Evolutionary conservation across 2,329 filamentous ascomycete genomes (phyloP).

Genomic region (Botryotinia calthae): DNA sequence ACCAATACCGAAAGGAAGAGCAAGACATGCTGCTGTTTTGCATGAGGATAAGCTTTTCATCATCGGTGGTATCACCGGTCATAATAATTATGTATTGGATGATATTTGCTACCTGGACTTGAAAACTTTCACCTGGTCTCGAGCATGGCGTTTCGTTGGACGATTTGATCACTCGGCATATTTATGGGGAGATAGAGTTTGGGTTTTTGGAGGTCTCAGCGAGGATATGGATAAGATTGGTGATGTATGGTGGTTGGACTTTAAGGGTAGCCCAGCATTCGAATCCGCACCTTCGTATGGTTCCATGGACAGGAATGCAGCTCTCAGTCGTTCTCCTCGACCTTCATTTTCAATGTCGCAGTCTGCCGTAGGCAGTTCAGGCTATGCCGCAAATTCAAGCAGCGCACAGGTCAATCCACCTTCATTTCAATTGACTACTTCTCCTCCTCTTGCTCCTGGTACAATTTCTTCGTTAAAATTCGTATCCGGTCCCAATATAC

Average conservation of each 20-base stretch:
- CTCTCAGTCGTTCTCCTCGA: conserved; percentile 46
- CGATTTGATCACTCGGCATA: conserved; percentile 94
- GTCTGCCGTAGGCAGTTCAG: conserved; percentile 56
- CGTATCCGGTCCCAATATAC: conserved; percentile 79
- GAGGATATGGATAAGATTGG: conserved; percentile 96
- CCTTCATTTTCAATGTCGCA: conserved; percentile 51
- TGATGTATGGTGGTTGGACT: conserved; percentile 95
- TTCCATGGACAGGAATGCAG: conserved; percentile 44
- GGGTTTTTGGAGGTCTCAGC: conserved; percentile 93
- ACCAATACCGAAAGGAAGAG: conserved; percentile 81
- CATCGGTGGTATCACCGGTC: conserved; percentile 90
- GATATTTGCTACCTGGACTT: conserved; percentile 96
- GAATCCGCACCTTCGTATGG: conserved; percentile 64
- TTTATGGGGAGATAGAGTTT: conserved; percentile 87
- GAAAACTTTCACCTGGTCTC: conserved; percentile 97
- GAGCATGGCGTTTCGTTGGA: conserved; percentile 90
- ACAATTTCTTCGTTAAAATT: conserved; percentile 89
- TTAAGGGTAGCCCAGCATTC: conserved; percentile 86
- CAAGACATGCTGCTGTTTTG: conserved; percentile 85
- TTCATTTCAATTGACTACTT: conserved; percentile 65
- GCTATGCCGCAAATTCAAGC: conserved; percentile 66
- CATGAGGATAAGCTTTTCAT: conserved; percentile 97
- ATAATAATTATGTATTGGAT: conserved; percentile 87
- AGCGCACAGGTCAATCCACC: conserved; percentile 65
- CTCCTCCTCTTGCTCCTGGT: conserved; percentile 82